A percentile compares a stretch with the other conserved stretches of the same genome.
Conservation (phyloP, 805 yeast species). For the Wickerhamiella australiensis region DNA sequence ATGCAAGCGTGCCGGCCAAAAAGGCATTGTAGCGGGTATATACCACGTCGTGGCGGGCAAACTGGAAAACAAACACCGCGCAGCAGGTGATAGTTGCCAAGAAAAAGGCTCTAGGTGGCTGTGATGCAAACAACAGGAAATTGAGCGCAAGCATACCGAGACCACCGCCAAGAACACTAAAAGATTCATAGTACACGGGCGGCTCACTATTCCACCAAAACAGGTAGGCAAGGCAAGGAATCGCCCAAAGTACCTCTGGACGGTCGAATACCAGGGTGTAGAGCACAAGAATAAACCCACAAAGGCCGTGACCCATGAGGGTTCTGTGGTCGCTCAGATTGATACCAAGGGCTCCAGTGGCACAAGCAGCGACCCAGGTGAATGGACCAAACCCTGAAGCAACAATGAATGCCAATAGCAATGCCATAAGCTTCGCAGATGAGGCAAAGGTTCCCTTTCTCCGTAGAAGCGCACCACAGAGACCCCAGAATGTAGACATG, state of each 20-base stretch:
- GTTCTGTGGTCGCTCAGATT: constrained; percentile 6
- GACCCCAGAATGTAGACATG: constrained; percentile 15
- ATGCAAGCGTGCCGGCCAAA: constrained; percentile 16
- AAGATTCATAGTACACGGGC: constrained; percentile 9
- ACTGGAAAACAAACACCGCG: constrained; percentile 25
- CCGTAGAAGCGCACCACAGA: constrained; percentile 15
- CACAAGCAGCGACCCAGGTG: constrained; percentile 10
- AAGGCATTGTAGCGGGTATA: constrained; percentile 23
- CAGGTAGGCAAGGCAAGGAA: constrained; percentile 5
- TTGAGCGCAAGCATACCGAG: constrained; percentile 13
- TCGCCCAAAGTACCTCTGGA: constrained; percentile 5
- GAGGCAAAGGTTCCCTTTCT: constrained; percentile 11
- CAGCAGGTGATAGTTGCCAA: constrained; percentile 23
- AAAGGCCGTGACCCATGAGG: constrained; percentile 11
- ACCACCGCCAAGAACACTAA: constrained; percentile 3
- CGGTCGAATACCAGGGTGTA: constrained; percentile 8
- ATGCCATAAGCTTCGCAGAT: constrained; percentile 14
- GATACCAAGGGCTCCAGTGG: constrained; percentile 3
- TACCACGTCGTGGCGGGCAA: constrained; percentile 23
- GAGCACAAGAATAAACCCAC: constrained; percentile 14
- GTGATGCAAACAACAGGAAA: constrained; percentile 13
- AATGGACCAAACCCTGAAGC: constrained; percentile 14
- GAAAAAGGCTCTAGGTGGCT: constrained; percentile 10
- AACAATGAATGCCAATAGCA: constrained; percentile 17
- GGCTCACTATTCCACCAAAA: constrained; percentile 13